Evolutionary conservation across 2,329 filamentous ascomycete species (phyloP).

Genomic region (Cladosporium velox): DNA sequence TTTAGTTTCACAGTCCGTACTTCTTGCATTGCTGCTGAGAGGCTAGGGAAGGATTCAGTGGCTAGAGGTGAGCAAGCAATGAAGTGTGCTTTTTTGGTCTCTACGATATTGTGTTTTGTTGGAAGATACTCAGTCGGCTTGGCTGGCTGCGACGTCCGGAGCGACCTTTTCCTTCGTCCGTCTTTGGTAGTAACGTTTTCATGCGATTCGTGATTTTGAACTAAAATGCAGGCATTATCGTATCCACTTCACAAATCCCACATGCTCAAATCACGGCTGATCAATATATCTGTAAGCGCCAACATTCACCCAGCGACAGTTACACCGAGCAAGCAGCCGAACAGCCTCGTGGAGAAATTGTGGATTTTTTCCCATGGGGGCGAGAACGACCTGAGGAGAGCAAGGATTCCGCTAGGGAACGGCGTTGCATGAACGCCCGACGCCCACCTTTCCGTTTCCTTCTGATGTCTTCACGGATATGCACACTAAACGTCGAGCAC

Average conservation of each 20-base stretch:
- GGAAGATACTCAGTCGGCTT: not conserved
- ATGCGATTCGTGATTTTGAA: not conserved
- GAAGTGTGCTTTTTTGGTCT: not conserved
- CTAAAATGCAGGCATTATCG: not conserved
- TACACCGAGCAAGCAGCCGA: conserved; percentile 3
- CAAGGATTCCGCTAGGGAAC: conserved; percentile 1
- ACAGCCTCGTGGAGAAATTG: not conserved
- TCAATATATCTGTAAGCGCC: not conserved
- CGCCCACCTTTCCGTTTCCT: not conserved
- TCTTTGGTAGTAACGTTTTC: not conserved
- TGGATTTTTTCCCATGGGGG: conserved; percentile 3
- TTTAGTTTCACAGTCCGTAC: not conserved
- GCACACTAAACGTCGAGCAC: not conserved
- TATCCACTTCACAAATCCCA: not conserved
- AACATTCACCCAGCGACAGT: not conserved
- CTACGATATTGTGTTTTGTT: not conserved
- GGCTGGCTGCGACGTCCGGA: not conserved
- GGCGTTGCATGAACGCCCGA: conserved; percentile 6
- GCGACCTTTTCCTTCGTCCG: not conserved
- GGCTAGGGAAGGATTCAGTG: not conserved
- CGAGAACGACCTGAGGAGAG: not conserved
- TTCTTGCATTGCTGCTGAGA: not conserved
- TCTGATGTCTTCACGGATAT: not conserved
- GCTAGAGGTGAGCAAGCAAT: not conserved
- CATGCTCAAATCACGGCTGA: not conserved